phyloP scores from a whole-genome alignment of 345 rosid species.

The Brassica nigra region DNA sequence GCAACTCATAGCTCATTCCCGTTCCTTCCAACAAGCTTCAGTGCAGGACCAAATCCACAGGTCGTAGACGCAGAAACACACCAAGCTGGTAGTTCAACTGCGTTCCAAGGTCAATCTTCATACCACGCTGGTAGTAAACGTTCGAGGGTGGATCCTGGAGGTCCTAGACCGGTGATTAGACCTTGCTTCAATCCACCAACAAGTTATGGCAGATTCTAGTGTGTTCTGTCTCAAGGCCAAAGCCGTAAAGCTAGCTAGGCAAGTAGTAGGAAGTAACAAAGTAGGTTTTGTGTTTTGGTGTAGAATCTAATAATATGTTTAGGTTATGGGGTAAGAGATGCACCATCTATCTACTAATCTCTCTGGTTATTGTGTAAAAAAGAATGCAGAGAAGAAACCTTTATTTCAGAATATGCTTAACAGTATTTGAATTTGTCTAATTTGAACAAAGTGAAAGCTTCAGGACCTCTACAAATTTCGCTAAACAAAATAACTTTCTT shows the following conservation, averaged over 20 bases:
- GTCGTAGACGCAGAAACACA: conserved; percentile 3
- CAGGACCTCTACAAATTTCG: not conserved
- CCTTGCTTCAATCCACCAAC: conserved; percentile 20
- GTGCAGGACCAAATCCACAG: conserved; percentile 9
- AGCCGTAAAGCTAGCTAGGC: not conserved
- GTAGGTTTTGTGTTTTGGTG: not conserved
- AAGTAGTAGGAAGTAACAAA: not conserved
- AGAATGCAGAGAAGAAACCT: not conserved
- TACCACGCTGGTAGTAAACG: conserved; percentile 20
- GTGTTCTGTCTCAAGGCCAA: not conserved
- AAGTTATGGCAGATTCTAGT: conserved; percentile 15
- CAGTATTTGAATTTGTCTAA: not conserved
- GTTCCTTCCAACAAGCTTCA: conserved; percentile 4
- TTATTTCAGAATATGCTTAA: not conserved
- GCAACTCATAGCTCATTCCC: conserved; percentile 21
- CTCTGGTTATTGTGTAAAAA: not conserved
- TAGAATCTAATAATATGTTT: not conserved
- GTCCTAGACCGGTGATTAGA: conserved; percentile 17
- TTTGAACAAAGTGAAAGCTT: not conserved
- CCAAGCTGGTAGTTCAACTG: conserved; percentile 11
- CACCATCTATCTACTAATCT: not conserved
- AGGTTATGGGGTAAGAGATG: not conserved
- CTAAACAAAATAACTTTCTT: not conserved
- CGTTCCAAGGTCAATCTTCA: conserved; percentile 4
- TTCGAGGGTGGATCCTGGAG: conserved; percentile 12